Evolutionary conservation across 345 rosid genomes (phyloP), one percentile per base, ranked within the genome.

Genomic region (Hirschfeldia incana): DNA sequence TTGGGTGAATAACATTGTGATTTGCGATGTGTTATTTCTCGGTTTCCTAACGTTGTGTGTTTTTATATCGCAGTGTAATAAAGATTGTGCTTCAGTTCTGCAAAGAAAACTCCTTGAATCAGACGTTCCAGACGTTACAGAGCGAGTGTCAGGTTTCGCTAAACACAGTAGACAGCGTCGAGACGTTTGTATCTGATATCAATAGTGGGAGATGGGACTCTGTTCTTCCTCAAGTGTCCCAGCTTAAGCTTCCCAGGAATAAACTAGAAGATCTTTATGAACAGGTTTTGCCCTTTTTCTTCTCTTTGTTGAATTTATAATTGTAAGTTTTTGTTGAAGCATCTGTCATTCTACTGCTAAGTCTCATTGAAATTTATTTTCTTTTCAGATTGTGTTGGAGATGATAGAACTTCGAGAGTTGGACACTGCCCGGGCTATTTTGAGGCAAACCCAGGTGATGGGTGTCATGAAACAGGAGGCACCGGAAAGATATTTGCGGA

Each of bases 381-480:
- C 28, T 70, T 37, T 79, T 78, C 86, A 94, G 97, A 95, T 93
- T 85, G 99, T 93, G 2, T 66, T 95, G 72, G 99, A 95, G 83
- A 95, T 95, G 99, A 95, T 93, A 69, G 99, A 95, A 59, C 97
- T 95, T 17, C 87, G 99, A 49, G 99, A 95, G 69, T 80, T 91
- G 86, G 98, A 93, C 75, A 90, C 99, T 63, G 97, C 99, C 6
- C 91, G 99, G 44, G 94, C 99, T 75, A 90, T 95, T 80, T 83
- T 95, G 80, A 88, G 92, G 85, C 98, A 95, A 81, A 95, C 99
- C 49, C 99, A 93, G 81, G 99, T 91, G 65, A 95, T 95, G 99
- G 94, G 99, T 76, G 91, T 93, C 75, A 91, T 95, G 99, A 95
- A 93, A 87, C 99, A 95, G 88, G 99, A 95, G 88, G 96, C 93